These are phyloP conservation scores for Saraca asoca DNA, from an alignment of 331 rosid species.

Conservation along the genomic window DNA sequence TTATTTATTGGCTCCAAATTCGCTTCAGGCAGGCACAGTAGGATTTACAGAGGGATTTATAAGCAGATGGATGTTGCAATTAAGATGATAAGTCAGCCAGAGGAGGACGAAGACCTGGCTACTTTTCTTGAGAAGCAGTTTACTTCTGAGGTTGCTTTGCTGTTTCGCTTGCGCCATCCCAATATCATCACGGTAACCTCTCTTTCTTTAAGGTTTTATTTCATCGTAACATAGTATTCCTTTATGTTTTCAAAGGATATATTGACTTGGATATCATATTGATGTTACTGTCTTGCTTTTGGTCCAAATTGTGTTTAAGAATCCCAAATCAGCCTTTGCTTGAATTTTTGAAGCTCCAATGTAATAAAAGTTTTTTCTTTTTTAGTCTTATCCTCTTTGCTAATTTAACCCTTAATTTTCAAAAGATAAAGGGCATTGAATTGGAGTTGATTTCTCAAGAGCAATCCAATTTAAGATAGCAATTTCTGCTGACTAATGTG, in stretches of 20 bases:
- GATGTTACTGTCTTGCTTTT: not conserved
- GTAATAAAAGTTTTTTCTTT: too few relatives aligned
- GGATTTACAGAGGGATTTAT: constrained; percentile 89
- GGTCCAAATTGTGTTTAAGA: too few relatives aligned
- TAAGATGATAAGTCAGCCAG: constrained; percentile 90
- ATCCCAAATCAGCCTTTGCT: too few relatives aligned
- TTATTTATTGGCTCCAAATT: constrained; percentile 75
- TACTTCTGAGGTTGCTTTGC: constrained; percentile 81
- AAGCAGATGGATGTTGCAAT: constrained; percentile 87
- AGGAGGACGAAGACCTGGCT: constrained; percentile 81
- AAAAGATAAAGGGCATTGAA: too few relatives aligned
- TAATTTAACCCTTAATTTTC: too few relatives aligned
- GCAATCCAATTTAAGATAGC: not conserved
- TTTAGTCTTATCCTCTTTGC: too few relatives aligned
- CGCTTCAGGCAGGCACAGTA: constrained; percentile 90
- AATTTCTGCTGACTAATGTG: not conserved
- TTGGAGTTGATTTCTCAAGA: not conserved
- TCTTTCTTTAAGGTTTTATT: constrained; percentile 9
- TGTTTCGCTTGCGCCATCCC: constrained; percentile 71
- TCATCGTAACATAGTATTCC: constrained; percentile 3
- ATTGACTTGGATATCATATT: not conserved
- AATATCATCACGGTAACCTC: constrained; percentile 86
- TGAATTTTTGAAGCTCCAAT: too few relatives aligned
- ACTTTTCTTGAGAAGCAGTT: constrained; percentile 73
- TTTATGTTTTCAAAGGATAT: not conserved